Base-by-base conservation (phyloP, 2,329 filamentous ascomycete species). In the Kalaharituber pfeilii region DNA sequence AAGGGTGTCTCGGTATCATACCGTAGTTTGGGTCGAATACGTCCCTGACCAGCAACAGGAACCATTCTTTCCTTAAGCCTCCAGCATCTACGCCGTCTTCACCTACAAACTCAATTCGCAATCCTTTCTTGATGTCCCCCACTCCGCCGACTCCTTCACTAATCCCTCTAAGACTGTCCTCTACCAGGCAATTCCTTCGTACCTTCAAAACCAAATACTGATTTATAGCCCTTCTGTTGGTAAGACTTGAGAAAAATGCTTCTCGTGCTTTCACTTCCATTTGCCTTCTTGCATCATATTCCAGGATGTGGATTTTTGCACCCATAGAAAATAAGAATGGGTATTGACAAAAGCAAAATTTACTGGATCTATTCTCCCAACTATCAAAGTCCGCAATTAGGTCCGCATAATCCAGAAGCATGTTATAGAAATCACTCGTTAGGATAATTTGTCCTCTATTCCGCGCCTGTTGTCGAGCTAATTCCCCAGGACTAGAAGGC, bases 31-130 rank as follows among this genome's bases (percentile, higher is more conserved):
- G 86, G 63, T 93, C 87, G 68, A 94, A 94, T 28, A 95, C 81
- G 65, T 95, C 88, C 61, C 87, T 76, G 50, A 91, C 81, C 22
- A 95, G 75, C 56, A 94, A 75, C 51, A 94, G 70, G 65, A 95
- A 95, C 88, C 88, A 95, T 69, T 95, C 88, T 67, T 95, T 95
- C 54, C 86, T 79, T 53, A 94, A 72, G 0, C 88, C 88, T 33
- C 88, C 88, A 3, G 84, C 86, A 69, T 95, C 88, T 51, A 94
- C 80, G 3, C 88, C 88, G 68, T 95, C 88, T 69, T 95, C 88
- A 28, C 86, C 87, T 28, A 77, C 74, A 62, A 95, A 95, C 56
- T 84, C 80, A 56, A 95, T 91, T 18, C 83, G 79, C 26, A 95
- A 71, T 0, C 83, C 84, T 67, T 94, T 95, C 67, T 94, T 94